Percentiles rank a stretch among this genome's conserved stretches.
Conservation (phyloP, 345 rosid species). For the Aegle marmelos region DNA sequence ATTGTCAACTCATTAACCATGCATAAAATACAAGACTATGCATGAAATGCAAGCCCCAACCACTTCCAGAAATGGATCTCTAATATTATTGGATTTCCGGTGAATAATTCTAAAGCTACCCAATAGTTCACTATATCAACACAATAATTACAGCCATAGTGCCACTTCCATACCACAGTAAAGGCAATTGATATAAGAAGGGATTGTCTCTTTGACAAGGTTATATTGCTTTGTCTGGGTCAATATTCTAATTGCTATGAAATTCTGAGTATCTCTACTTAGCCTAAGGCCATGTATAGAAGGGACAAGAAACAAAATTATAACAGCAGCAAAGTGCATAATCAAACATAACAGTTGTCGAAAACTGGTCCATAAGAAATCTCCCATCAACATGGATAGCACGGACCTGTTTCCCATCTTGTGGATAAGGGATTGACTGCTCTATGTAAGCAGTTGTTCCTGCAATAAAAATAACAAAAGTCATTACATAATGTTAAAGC, state of each 20-base stretch:
- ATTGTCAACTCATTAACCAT: not conserved
- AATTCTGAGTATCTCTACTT: not conserved
- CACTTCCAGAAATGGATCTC: not conserved
- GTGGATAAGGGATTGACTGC: conserved; percentile 69
- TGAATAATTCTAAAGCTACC: not conserved
- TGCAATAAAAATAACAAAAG: conserved; percentile 26
- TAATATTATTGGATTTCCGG: not conserved
- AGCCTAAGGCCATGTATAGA: not conserved
- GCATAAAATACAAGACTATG: not conserved
- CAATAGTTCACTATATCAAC: not conserved
- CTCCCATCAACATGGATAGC: not conserved
- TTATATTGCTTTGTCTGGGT: not conserved
- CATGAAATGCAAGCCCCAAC: not conserved
- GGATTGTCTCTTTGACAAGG: not conserved
- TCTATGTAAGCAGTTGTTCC: conserved; percentile 71
- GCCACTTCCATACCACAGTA: not conserved
- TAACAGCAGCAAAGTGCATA: not conserved
- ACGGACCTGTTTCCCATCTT: conserved; percentile 79
- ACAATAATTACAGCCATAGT: not conserved
- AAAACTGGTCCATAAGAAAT: not conserved
- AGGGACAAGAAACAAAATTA: not conserved
- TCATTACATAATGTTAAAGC: not conserved
- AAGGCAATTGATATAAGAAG: not conserved
- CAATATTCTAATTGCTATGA: not conserved
- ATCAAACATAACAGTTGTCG: not conserved